These are phyloP conservation scores for Colletotrichum sp. DNA, from an alignment of 2,329 filamentous ascomycete species.

Conservation along the genomic window DNA sequence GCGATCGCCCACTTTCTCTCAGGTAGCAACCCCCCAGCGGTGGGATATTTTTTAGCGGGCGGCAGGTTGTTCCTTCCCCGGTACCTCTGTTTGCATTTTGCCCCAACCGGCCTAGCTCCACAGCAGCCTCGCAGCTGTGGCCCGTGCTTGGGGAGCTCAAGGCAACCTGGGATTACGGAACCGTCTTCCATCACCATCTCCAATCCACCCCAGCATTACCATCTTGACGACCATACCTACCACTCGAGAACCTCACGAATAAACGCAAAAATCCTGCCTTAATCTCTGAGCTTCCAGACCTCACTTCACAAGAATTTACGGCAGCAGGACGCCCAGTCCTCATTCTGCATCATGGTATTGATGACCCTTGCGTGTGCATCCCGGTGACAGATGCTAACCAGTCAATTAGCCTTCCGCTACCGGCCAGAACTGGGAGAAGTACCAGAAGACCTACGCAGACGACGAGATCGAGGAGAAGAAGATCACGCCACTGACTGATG, in stretches of 20 bases:
- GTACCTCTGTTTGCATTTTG: slow-evolving; percentile 2
- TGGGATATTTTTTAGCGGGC: slow-evolving; percentile 27
- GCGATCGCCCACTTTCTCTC: slow-evolving; percentile 24
- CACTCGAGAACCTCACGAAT: background rate
- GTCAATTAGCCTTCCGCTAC: slow-evolving; percentile 86
- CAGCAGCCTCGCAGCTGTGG: slow-evolving; percentile 25
- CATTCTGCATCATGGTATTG: slow-evolving; percentile 46
- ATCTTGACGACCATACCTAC: slow-evolving; percentile 6
- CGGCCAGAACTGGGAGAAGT: slow-evolving; percentile 97
- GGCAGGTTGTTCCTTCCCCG: slow-evolving; percentile 25
- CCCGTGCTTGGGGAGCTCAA: slow-evolving; percentile 25
- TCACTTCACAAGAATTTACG: background rate
- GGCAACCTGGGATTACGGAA: slow-evolving; percentile 29
- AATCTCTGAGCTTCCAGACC: background rate
- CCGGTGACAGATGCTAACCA: slow-evolving; percentile 28
- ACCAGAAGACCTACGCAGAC: slow-evolving; percentile 95
- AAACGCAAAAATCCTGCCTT: background rate
- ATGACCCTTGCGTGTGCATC: slow-evolving; percentile 22
- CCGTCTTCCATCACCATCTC: slow-evolving; percentile 24
- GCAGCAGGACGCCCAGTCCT: slow-evolving; percentile 27
- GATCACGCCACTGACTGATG: slow-evolving; percentile 95
- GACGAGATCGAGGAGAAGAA: slow-evolving; percentile 99
- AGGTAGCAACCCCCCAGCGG: slow-evolving; percentile 22
- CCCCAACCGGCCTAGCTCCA: slow-evolving; percentile 17
- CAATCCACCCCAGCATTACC: slow-evolving; percentile 1